These are phyloP conservation scores for Globisporangium yorkense DNA, from an alignment of 352 stramenopile species.

Conservation along the genomic window DNA sequence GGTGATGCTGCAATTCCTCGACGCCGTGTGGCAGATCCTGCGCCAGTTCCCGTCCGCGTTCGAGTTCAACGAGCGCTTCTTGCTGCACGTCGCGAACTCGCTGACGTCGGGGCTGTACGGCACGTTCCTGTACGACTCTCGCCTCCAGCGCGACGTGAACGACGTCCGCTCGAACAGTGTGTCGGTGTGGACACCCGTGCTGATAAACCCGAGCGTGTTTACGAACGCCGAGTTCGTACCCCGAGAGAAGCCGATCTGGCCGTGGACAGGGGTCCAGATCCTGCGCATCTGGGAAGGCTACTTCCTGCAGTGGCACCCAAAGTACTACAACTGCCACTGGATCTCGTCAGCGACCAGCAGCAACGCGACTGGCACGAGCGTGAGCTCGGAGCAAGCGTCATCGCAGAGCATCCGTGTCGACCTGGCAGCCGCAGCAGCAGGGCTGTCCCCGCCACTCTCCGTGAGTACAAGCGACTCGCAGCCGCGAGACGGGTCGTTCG, in stretches of 20 bases:
- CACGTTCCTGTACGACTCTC: conserved; percentile 77
- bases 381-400: neutral
- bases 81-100: conserved; percentile 76
- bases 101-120: conserved; percentile 78
- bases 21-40: conserved; percentile 80
- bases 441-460: neutral
- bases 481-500: conserved; percentile 5
- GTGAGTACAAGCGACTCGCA: neutral
- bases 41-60: conserved; percentile 78
- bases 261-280: conserved; percentile 76
- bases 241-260: conserved; percentile 60
- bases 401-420: neutral
- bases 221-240: conserved; percentile 45
- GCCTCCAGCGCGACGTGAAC: conserved; percentile 64
- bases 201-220: conserved; percentile 41
- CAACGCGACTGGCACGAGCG: neutral
- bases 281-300: conserved; percentile 77
- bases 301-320: conserved; percentile 84
- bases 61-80: conserved; percentile 82
- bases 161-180: conserved; percentile 44
- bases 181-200: conserved; percentile 77
- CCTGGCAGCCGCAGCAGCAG: neutral
- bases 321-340: conserved; percentile 78
- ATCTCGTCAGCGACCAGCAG: conserved; percentile 25
- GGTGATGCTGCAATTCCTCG: conserved; percentile 85